Conservation (phyloP, 805 yeast species). For the Yamadazyma insecticola region DNA sequence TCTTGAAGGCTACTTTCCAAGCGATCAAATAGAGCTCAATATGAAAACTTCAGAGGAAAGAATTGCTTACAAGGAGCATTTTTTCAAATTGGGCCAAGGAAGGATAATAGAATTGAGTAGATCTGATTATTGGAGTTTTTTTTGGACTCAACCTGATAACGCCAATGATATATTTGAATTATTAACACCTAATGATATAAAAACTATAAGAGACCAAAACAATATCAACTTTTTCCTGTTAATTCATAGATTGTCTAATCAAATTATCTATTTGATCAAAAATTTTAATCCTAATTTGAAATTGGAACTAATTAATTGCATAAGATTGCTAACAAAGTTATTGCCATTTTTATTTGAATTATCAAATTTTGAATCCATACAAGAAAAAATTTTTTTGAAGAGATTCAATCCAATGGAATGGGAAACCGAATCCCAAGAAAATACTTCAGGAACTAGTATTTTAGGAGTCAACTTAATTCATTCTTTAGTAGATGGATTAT, state of each 20-base stretch:
- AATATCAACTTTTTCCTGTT: constrained; percentile 53
- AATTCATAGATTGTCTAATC: constrained; percentile 27
- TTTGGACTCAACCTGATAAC: constrained; percentile 38
- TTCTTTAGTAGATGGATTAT: too few species aligned
- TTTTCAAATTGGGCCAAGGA: constrained; percentile 52
- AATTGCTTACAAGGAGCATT: constrained; percentile 54
- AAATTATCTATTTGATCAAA: constrained; percentile 17
- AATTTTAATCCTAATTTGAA: too few species aligned
- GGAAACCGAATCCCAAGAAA: too few species aligned
- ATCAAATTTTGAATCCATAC: constrained; percentile 12
- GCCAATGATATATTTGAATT: constrained; percentile 56
- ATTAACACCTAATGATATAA: constrained; percentile 54
- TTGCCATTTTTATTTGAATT: constrained; percentile 67
- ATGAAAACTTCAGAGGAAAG: constrained; percentile 81
- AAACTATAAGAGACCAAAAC: constrained; percentile 55
- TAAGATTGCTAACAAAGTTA: constrained; percentile 57
- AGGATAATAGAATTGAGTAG: constrained; percentile 24
- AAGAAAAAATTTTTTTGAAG: constrained; percentile 14
- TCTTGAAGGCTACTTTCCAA: too few species aligned
- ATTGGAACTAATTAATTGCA: too few species aligned
- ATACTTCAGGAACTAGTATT: too few species aligned
- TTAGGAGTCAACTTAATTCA: too few species aligned
- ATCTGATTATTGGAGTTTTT: constrained; percentile 24
- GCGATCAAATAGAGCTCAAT: background rate
- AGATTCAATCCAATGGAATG: background rate